These are phyloP conservation scores for Ustilago curta DNA, from an alignment of 1,284 basidiomycete genomes.

Conservation along the genomic window DNA sequence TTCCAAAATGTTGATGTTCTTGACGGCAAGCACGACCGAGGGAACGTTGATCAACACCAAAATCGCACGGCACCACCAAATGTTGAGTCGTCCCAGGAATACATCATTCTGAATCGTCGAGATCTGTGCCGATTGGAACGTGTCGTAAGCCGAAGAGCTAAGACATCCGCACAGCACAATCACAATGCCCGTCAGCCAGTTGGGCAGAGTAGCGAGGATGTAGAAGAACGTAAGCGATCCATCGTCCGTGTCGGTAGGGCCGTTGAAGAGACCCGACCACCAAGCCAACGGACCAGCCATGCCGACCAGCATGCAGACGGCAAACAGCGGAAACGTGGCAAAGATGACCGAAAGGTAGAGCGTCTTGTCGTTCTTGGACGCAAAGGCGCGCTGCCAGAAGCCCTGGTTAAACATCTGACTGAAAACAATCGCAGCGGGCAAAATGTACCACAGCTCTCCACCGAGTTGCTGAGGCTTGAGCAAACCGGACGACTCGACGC, in stretches of 20 bases:
- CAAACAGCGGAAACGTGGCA: slow-evolving; percentile 65
- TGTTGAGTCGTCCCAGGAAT: slow-evolving; percentile 67
- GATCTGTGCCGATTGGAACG: slow-evolving; percentile 69
- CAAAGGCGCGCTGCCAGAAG: slow-evolving; percentile 69
- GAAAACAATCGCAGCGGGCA: slow-evolving; percentile 66
- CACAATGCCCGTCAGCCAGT: slow-evolving; percentile 67
- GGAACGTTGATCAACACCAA: slow-evolving; percentile 65
- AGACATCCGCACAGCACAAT: slow-evolving; percentile 66
- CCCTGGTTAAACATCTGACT: slow-evolving; percentile 69
- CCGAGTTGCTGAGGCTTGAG: slow-evolving; percentile 61
- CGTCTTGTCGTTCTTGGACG: slow-evolving; percentile 63
- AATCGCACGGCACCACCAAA: slow-evolving; percentile 67
- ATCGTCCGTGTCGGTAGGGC: slow-evolving; percentile 58
- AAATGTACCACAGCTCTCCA: slow-evolving; percentile 68
- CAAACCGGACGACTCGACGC: slow-evolving; percentile 59
- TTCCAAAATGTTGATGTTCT: slow-evolving; percentile 68
- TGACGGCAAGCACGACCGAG: slow-evolving; percentile 63
- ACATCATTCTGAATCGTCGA: slow-evolving; percentile 69
- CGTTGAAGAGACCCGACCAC: slow-evolving; percentile 65
- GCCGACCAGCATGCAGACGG: slow-evolving; percentile 67
- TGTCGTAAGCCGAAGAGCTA: slow-evolving; percentile 69
- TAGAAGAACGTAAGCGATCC: slow-evolving; percentile 66
- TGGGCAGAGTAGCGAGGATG: slow-evolving; percentile 63
- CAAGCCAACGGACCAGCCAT: slow-evolving; percentile 66
- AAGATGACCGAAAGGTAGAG: slow-evolving; percentile 63